These are phyloP conservation scores for Plasmodium billcollinsi DNA, from an alignment of 169 alveolate genomes.

Conservation along the genomic window DNA sequence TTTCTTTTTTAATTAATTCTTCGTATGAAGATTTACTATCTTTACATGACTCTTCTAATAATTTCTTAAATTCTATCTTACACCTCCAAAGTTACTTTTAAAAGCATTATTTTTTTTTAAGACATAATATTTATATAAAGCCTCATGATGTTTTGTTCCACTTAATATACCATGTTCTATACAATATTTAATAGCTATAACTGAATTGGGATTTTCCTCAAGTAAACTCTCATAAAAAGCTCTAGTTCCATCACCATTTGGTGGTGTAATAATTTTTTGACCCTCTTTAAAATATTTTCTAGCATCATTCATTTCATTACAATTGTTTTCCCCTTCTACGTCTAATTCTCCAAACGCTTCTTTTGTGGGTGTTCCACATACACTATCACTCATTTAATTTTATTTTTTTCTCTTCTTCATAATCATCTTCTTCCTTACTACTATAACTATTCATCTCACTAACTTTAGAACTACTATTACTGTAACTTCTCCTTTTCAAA, in stretches of 20 bases:
- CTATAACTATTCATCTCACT: constrained; percentile 8
- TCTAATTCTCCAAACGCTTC: constrained; percentile 16
- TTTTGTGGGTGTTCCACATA: constrained; percentile 42
- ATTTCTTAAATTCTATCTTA: constrained; percentile 28
- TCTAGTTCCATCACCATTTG: constrained; percentile 94
- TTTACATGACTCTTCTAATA: constrained; percentile 40
- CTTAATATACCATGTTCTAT: constrained; percentile 86
- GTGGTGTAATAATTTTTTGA: constrained; percentile 92
- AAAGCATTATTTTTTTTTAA: constrained; percentile 68
- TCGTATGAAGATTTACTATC: constrained; percentile 14
- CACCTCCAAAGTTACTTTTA: constrained; percentile 67
- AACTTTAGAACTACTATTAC: constrained; percentile 13
- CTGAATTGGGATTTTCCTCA: constrained; percentile 92
- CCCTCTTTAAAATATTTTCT: constrained; percentile 88
- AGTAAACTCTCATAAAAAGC: constrained; percentile 92
- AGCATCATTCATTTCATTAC: constrained; percentile 80
- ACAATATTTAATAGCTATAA: constrained; percentile 89
- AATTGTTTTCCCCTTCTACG: constrained; percentile 79
- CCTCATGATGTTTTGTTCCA: constrained; percentile 79
- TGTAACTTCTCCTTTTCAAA: constrained; percentile 13
- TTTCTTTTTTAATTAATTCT: constrained; percentile 48
- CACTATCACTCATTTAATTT: constrained; percentile 16
- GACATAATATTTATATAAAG: constrained; percentile 41
- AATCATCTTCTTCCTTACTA: constrained; percentile 15
- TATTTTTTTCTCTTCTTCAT: constrained; percentile 6